Base-by-base conservation (phyloP, 2,329 filamentous ascomycete genomes). In the Phialemonium atrogriseum region DNA sequence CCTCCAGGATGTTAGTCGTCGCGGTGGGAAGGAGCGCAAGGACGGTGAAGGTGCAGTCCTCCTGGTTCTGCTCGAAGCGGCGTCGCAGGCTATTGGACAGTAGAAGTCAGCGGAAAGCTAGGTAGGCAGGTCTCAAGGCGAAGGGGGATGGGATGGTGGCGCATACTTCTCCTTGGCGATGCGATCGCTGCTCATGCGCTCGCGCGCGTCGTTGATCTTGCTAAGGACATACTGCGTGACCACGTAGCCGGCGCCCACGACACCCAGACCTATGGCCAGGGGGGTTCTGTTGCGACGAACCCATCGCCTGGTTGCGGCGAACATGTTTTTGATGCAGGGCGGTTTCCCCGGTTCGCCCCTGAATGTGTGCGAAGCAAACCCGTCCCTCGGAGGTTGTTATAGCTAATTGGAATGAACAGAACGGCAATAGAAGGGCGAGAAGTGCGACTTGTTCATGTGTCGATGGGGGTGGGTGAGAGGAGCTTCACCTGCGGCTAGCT, bases 1-100 rank as follows among this genome's bases (percentile, higher is more conserved):
- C 79, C 45, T 85, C 79, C 49, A 95, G 68, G 47, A 98, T 82
- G 53, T 93, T 89, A 44, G 91, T 78, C 15, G 88, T 88, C 6
- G 87, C 84, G 20, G 89, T 94, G 5, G 91, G 91, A 8, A 98
- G 72, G 34, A 98, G 77, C 18, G 89, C 91, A n/a, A 96, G 78
- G 26, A 96, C 87, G 22, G 91, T 98, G 55, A 93, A 95, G 28
- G 89, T 95, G 62, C 91, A 98, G 60, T 98, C 91, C 55, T 94
- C 89, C 56, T 98, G 91, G 58, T 98, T 98, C 60, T 98, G 91
- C 58, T 96, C 86, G 62, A 98, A 98, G 51, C 91, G 84, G 37
- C 91, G 83, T 31, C 88, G 87, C 39, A 98, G 74, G 59, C 89
- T 96, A 48, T 17, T n/a, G 22, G 5, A 43, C 36, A 24, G 23